A percentile compares a stretch with the other conserved stretches of the same genome.
Evolutionary conservation across 495 filamentous ascomycete genomes (phyloP).

Genomic region (Penicillium tannophilum): DNA sequence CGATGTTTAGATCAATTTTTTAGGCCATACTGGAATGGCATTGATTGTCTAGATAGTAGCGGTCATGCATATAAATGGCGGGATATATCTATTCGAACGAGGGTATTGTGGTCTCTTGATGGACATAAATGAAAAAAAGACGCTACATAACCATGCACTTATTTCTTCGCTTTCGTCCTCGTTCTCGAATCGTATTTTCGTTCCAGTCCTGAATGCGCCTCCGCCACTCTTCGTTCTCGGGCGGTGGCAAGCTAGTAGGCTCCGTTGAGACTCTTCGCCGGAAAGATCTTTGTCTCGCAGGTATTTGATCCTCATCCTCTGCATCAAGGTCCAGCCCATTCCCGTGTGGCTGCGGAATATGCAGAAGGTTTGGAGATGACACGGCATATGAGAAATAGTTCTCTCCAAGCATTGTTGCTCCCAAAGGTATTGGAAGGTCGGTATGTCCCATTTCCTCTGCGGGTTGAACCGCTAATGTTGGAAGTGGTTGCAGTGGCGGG

Average conservation of each 20-base stretch:
- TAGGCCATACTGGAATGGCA: neutral
- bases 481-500: conserved; percentile 15
- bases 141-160: conserved; percentile 46
- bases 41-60: neutral
- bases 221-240: conserved; percentile 43
- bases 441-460: conserved; percentile 15
- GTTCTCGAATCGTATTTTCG: conserved; percentile 43
- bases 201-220: conserved; percentile 50
- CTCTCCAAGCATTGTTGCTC: conserved; percentile 27
- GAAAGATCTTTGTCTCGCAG: conserved; percentile 25
- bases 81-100: conserved; percentile 3
- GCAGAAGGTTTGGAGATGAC: conserved; percentile 45
- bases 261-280: conserved; percentile 43
- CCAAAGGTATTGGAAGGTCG: conserved; percentile 24
- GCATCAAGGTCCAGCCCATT: conserved; percentile 22
- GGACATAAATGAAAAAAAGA: neutral
- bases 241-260: conserved; percentile 35
- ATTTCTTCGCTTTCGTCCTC: conserved; percentile 33
- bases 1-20: neutral
- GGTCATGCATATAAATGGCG: neutral
- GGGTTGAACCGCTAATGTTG: conserved; percentile 22
- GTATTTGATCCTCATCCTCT: conserved; percentile 28
- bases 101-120: conserved; percentile 2
- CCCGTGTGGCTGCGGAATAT: conserved; percentile 25
- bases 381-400: conserved; percentile 38